Conservation (phyloP, 352 stramenopile genomes). For the Globisporangium spiculum region DNA sequence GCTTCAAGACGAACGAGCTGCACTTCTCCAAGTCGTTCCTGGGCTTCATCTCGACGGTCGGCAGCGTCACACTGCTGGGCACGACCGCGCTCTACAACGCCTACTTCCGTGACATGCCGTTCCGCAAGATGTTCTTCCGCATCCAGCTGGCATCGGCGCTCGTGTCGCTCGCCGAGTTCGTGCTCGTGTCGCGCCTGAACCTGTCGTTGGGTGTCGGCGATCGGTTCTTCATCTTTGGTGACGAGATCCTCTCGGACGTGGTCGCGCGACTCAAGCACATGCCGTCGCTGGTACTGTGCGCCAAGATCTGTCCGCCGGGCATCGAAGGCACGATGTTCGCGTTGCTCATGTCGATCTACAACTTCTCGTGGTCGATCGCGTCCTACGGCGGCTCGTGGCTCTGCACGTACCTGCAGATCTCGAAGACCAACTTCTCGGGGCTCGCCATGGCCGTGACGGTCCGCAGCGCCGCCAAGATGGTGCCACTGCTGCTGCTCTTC, state of each 20-base stretch:
- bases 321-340: constrained; percentile 97
- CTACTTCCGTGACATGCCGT: constrained; percentile 76
- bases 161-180: constrained; percentile 65
- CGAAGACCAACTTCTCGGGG: constrained; percentile 68
- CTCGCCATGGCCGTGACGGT: constrained; percentile 54
- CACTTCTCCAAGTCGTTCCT: constrained; percentile 78
- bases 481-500: constrained; percentile 64
- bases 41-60: constrained; percentile 73
- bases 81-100: constrained; percentile 78
- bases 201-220: constrained; percentile 57
- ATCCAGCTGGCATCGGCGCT: constrained; percentile 67
- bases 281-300: constrained; percentile 94
- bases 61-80: constrained; percentile 63
- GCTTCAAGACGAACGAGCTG: constrained; percentile 76
- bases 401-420: constrained; percentile 73
- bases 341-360: constrained; percentile 85
- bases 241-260: constrained; percentile 80
- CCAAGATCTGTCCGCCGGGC: constrained; percentile 93
- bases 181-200: constrained; percentile 71
- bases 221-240: constrained; percentile 78
- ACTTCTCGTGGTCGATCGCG: constrained; percentile 77
- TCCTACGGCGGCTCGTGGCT: constrained; percentile 77
- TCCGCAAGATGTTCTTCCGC: constrained; percentile 72
- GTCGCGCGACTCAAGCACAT: constrained; percentile 86
- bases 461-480: constrained; percentile 60